These are phyloP conservation scores for Colletotrichum neosansevieriae DNA, from an alignment of 2,329 filamentous ascomycete genomes.

Conservation along the genomic window DNA sequence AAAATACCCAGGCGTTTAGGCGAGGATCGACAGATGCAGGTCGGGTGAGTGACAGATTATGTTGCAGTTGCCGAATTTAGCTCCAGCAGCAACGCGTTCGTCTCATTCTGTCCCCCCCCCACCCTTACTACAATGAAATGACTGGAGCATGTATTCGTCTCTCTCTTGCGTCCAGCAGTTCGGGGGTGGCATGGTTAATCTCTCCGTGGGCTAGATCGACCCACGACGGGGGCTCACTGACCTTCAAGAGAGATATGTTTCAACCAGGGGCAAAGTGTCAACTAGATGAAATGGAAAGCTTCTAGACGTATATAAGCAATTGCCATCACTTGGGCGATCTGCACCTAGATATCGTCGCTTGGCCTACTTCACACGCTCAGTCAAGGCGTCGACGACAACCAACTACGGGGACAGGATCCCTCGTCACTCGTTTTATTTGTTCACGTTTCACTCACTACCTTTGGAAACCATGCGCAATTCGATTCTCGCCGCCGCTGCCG, in stretches of 20 bases:
- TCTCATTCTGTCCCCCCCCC: neutral
- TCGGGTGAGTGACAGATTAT: neutral
- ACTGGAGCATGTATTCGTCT: neutral
- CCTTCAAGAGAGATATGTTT: neutral
- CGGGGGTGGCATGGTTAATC: constrained; percentile 8
- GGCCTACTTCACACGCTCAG: neutral
- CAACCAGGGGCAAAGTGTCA: neutral
- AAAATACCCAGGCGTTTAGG: neutral
- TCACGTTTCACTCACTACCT: neutral
- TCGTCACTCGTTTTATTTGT: constrained; percentile 16
- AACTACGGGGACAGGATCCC: constrained; percentile 19
- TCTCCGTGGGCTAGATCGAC: constrained; percentile 13
- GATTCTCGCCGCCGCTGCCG: neutral
- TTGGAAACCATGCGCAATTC: constrained; percentile 20
- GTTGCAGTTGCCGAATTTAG: neutral
- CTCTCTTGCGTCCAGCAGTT: constrained; percentile 1
- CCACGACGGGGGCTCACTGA: neutral
- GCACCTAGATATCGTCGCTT: neutral
- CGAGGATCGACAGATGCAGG: constrained; percentile 5
- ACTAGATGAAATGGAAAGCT: neutral
- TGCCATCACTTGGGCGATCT: constrained; percentile 7
- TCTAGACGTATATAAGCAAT: neutral
- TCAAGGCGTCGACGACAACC: neutral
- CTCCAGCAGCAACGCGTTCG: neutral
- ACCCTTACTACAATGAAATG: neutral